A percentile compares a stretch with the other conserved stretches of the same genome.
Evolutionary conservation across 2,329 filamentous ascomycete species (phyloP).

Genomic region (Neopestalotiopsis clavispora): DNA sequence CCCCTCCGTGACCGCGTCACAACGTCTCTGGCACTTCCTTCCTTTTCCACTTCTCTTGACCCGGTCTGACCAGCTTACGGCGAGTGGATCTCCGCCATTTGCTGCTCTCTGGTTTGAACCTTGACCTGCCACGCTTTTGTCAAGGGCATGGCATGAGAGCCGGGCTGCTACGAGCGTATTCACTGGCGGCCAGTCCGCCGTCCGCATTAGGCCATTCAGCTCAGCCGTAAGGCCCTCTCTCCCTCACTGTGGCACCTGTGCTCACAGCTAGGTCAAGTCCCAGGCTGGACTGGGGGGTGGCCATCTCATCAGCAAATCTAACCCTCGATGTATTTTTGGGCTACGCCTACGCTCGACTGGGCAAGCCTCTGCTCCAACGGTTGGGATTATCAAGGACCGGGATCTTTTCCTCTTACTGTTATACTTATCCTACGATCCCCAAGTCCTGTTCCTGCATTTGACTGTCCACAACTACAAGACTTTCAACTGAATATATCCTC

Average conservation of each 20-base stretch:
- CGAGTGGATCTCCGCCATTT: background rate
- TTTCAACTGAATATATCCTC: slow-evolving; percentile 7
- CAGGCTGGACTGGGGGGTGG: background rate
- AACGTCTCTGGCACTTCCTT: background rate
- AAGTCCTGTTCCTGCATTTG: background rate
- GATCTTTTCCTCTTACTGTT: background rate
- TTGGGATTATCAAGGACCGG: background rate
- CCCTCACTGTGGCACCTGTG: background rate
- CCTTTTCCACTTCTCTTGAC: background rate
- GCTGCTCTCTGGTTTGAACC: background rate
- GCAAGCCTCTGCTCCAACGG: slow-evolving; percentile 1
- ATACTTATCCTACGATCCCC: background rate
- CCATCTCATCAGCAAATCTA: background rate
- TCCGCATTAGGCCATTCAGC: background rate
- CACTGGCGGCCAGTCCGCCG: background rate
- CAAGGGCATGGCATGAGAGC: background rate
- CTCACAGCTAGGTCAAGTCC: background rate
- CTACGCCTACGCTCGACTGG: background rate
- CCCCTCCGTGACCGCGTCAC: background rate
- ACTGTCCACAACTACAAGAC: background rate
- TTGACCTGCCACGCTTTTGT: background rate
- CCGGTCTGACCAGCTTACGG: background rate
- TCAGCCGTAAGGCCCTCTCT: background rate
- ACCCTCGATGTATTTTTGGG: background rate
- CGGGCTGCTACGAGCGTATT: background rate